Conservation (phyloP, 768 basidiomycete species). For the Lepiota subincarnata region DNA sequence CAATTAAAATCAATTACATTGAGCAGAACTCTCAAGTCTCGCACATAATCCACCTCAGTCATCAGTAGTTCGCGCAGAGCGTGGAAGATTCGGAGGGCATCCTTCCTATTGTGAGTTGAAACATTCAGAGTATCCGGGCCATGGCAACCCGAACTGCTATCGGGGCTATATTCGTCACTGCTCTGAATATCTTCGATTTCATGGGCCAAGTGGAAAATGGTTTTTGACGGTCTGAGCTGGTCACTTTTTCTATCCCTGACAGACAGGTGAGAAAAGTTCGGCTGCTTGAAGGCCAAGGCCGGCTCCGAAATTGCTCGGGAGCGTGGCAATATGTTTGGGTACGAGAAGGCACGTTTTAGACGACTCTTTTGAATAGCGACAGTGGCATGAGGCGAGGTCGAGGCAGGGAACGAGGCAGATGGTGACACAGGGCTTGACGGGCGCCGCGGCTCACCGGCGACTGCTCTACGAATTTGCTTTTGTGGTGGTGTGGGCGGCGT, state of each 20-base stretch:
- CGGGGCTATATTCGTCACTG: slow-evolving; percentile 18
- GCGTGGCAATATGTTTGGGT: slow-evolving; percentile 31
- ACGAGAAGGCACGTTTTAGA: slow-evolving; percentile 37
- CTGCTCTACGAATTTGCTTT: slow-evolving; percentile 34
- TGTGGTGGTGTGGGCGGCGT: slow-evolving; percentile 56
- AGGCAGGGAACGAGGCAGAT: slow-evolving; percentile 46
- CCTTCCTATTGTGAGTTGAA: slow-evolving; percentile 35
- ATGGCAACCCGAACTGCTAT: slow-evolving; percentile 25
- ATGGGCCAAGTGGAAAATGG: slow-evolving; percentile 31
- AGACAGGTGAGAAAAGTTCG: not conserved
- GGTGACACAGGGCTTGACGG: slow-evolving; percentile 30
- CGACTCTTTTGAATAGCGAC: slow-evolving; percentile 16
- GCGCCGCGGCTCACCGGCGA: slow-evolving; percentile 28
- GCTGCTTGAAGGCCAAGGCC: slow-evolving; percentile 8
- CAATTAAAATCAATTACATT: slow-evolving; percentile 37
- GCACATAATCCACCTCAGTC: slow-evolving; percentile 81
- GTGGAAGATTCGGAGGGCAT: slow-evolving; percentile 54
- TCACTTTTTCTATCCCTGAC: not conserved
- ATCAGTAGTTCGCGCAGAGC: slow-evolving; percentile 81
- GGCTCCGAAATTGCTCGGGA: slow-evolving; percentile 16
- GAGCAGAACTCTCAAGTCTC: slow-evolving; percentile 74
- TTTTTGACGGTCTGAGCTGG: slow-evolving; percentile 15
- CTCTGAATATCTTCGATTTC: slow-evolving; percentile 25
- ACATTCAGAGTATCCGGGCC: slow-evolving; percentile 20
- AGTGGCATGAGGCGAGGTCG: slow-evolving; percentile 28